Base-by-base conservation (phyloP, 257 asterid genomes). In the Solanum paucissectum region DNA sequence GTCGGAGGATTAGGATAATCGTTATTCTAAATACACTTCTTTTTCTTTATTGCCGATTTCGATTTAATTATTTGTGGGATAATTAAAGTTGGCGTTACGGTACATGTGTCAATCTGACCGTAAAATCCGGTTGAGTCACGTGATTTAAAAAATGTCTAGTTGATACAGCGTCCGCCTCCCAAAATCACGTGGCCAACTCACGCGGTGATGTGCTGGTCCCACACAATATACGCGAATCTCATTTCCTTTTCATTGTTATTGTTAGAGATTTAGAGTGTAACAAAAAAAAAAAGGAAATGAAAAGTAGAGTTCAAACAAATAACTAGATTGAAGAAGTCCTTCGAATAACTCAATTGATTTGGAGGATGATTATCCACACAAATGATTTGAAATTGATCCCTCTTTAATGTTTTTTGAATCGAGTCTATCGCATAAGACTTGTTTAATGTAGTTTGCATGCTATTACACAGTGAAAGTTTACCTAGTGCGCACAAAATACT, bases 171-270 rank as follows among this genome's bases (percentile, higher is more conserved):
- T 87, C 94, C 95, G 94, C 95, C 98, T 90, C 97, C 92, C 94
- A 72, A 86, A 55, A 94, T 95, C 98, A 94, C 98, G 98, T 94
- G 98, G 98, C 95, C 98, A 95, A 92, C 98, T 92, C 95, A 94
- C 85, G 88, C 82, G 66, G 92, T 87, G 92, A 89, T 87, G 92
- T 83, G 69, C 69, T 90, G 89, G 93, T 93, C 88, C 87, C 90
- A 27, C 68, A 81, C 72, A 84, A 85, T 75, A 66, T 72, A 84
- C 88, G 87, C 87, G 44, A 46, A 69, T 83, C 83, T 73, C 23
- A 32, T 86, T 83, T 71, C 62, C 60, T 12, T 36, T 68, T 32
- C 66, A 25, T n/a, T 36, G 83, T 74, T 37, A 36, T 21, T 42
- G 36, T 12, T 1, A 44, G 10, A 29, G 32, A 29, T 2, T 29